A percentile compares a stretch with the other conserved stretches of the same genome.
phyloP scores from a whole-genome alignment of 306 rosid genomes.

The Trifolium dubium region DNA sequence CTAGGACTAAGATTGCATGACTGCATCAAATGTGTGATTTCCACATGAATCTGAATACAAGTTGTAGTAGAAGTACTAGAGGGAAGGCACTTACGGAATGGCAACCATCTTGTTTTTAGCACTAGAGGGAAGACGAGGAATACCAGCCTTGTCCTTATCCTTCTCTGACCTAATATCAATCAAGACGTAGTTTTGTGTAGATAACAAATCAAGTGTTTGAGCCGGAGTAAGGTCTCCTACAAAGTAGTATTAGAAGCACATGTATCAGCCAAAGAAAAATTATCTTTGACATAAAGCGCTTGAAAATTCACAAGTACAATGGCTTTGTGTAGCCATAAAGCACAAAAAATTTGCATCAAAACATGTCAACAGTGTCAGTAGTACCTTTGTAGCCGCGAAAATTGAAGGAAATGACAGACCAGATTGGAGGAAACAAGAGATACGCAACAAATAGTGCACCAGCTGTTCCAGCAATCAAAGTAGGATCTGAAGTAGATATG shows the following conservation, averaged over 20 bases:
- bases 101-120: conserved; percentile 74
- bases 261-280: conserved; percentile 27
- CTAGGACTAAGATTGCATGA: neutral
- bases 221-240: conserved; percentile 87
- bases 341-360: conserved; percentile 23
- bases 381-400: conserved; percentile 93
- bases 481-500: conserved; percentile 79
- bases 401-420: conserved; percentile 71
- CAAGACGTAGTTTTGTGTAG: conserved; percentile 61
- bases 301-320: conserved; percentile 19
- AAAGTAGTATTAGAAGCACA: conserved; percentile 36
- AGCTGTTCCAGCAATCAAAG: conserved; percentile 72
- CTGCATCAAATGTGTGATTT: neutral
- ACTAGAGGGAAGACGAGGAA: conserved; percentile 91
- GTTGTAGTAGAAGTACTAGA: neutral
- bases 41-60: neutral
- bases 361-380: conserved; percentile 13
- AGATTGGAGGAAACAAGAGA: conserved; percentile 79
- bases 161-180: conserved; percentile 86
- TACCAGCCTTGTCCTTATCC: conserved; percentile 86
- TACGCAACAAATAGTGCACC: conserved; percentile 75
- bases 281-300: conserved; percentile 2
- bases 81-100: conserved; percentile 72
- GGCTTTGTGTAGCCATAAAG: conserved; percentile 12
- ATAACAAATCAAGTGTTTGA: conserved; percentile 84